Evolutionary conservation across 2,329 filamentous ascomycete species (phyloP).

Genomic region (Hymenoscyphus fructigenus): DNA sequence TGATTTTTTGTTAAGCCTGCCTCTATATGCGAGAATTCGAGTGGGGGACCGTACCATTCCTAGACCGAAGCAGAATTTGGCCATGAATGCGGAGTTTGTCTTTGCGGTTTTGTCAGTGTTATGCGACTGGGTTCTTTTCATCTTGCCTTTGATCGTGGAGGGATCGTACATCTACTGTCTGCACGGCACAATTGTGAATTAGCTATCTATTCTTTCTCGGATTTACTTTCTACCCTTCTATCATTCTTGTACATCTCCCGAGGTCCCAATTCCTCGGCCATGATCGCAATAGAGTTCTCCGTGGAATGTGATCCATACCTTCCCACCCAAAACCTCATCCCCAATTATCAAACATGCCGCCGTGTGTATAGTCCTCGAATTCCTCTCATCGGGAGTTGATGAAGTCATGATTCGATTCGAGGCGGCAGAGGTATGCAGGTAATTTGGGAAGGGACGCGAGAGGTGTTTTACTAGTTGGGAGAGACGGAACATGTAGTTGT

Average conservation of each 20-base stretch:
- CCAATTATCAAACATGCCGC: slow-evolving; percentile 93
- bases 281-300: background rate
- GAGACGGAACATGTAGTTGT: slow-evolving; percentile 68
- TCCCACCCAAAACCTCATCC: slow-evolving; percentile 94
- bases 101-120: slow-evolving; percentile 35
- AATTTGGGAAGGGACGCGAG: slow-evolving; percentile 58
- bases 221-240: background rate
- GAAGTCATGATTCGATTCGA: slow-evolving; percentile 45
- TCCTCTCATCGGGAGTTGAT: slow-evolving; percentile 54
- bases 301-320: slow-evolving; percentile 56
- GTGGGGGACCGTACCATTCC: slow-evolving; percentile 53
- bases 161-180: slow-evolving; percentile 40
- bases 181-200: slow-evolving; percentile 12
- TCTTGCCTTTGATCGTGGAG: background rate
- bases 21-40: slow-evolving; percentile 48
- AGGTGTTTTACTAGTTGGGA: slow-evolving; percentile 73
- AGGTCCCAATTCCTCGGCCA: background rate
- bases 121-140: background rate
- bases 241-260: background rate
- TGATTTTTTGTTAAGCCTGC: slow-evolving; percentile 45
- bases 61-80: slow-evolving; percentile 62
- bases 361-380: slow-evolving; percentile 73
- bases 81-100: slow-evolving; percentile 65
- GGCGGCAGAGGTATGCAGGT: slow-evolving; percentile 44
- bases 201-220: slow-evolving; percentile 33